Evolutionary conservation across 78 protist genomes (phyloP).

Genomic region (Polysphondylium violaceum): DNA sequence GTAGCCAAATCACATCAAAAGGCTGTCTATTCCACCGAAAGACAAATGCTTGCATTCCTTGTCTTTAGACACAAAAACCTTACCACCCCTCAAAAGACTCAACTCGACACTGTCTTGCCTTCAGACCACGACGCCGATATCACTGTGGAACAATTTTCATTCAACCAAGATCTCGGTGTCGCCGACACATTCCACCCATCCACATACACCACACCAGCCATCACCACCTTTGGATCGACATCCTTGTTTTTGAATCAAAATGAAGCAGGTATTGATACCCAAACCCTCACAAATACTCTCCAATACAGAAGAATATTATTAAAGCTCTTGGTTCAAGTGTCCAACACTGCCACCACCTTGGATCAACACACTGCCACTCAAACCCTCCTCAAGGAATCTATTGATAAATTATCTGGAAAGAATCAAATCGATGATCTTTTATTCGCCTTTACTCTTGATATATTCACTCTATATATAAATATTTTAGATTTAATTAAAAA

Average conservation of each 20-base stretch:
- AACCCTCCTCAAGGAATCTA: neutral
- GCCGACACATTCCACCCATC: slow-evolving; percentile 16
- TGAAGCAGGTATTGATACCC: neutral
- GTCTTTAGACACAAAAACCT: neutral
- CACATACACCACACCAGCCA: slow-evolving; percentile 1
- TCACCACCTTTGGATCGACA: neutral
- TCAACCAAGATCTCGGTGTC: slow-evolving; percentile 46
- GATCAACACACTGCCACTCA: neutral
- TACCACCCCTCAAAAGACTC: no score
- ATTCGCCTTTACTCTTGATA: neutral
- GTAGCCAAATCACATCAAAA: slow-evolving; percentile 39
- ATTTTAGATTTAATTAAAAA: neutral
- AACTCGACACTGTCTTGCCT: no score
- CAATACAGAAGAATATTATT: slow-evolving; percentile 14
- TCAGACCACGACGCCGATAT: neutral
- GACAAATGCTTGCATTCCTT: slow-evolving; percentile 26
- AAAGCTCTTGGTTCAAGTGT: neutral
- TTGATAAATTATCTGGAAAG: no score
- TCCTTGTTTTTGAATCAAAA: neutral
- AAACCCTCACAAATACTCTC: neutral
- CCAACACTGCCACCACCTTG: neutral
- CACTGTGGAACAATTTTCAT: slow-evolving; percentile 7
- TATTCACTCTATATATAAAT: slow-evolving; percentile 7
- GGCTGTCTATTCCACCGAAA: slow-evolving; percentile 16
- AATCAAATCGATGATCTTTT: neutral